Percentiles rank a stretch among this genome's conserved stretches.
phyloP scores from a whole-genome alignment of 805 yeast species.

The Ogataea ganodermae region DNA sequence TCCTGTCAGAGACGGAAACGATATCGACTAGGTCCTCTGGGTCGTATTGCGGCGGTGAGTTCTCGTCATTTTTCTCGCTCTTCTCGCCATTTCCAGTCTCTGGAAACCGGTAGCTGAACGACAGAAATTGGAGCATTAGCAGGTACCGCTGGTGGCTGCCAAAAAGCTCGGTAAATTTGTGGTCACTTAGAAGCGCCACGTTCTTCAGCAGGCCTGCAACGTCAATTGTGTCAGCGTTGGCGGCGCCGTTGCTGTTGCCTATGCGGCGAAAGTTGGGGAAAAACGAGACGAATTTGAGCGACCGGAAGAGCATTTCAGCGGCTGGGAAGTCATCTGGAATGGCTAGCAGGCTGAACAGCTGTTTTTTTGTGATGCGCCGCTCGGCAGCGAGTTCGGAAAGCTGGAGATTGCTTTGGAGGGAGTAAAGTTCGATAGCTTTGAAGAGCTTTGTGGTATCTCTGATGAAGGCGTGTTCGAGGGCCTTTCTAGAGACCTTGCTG shows the following conservation, averaged over 20 bases:
- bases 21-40: constrained; percentile 23
- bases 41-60: constrained; percentile 4
- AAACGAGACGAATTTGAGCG: constrained; percentile 41
- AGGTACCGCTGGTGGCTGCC: constrained; percentile 36
- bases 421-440: constrained; percentile 28
- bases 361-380: constrained; percentile 28
- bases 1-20: constrained; percentile 23
- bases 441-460: constrained; percentile 20
- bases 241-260: not conserved
- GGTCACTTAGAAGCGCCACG: constrained; percentile 44
- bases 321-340: constrained; percentile 39
- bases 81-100: constrained; percentile 12
- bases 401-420: constrained; percentile 26
- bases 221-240: constrained; percentile 32
- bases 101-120: constrained; percentile 32
- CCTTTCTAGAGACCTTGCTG: constrained; percentile 17
- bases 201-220: constrained; percentile 46
- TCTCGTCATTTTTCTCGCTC: constrained; percentile 17
- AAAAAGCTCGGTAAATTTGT: constrained; percentile 41
- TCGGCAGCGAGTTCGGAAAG: constrained; percentile 26
- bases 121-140: constrained; percentile 47
- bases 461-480: constrained; percentile 22
- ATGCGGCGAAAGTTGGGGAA: constrained; percentile 24
- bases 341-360: constrained; percentile 34
- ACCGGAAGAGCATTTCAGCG: constrained; percentile 39